Evolutionary conservation across 495 filamentous ascomycete genomes (phyloP), one percentile per base, ranked within the genome.

Genomic region (Annulohypoxylon maeteangense): DNA sequence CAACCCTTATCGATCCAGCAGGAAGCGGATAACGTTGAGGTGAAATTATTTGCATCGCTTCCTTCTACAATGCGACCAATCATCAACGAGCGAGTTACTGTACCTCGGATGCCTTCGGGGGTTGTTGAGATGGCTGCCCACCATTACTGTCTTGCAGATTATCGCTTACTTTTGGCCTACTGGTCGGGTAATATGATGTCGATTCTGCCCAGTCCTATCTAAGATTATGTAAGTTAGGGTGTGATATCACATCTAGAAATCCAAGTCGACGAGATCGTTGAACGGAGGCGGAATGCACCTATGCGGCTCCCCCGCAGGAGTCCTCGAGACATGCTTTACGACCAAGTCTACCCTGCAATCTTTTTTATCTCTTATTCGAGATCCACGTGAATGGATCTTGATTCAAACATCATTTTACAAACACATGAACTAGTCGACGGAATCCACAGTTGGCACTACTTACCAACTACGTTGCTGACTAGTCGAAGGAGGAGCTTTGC

Each of bases 1-100:
- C 31, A 34, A 20, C 51, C 45, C 23, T 67, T 53, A 48, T 56
- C 31, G 45, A 57, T 50, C 50, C 23, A 63, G 44, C 50, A 47
- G 62, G 68, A 58, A 62, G 48, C 42, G 51, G 57, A 58, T 67
- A 71, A 53, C 58, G 56, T 62, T 55, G 18, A 25, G 8, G 23
- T 48, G 54, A 29, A 51, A 32, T 44, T 7, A 16, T 61, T 55
- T 44, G 31, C 25, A 47, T 25, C 68, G 25, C 32, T 62, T 61
- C 62, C 31, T 66, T 25, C 56, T 62, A 53, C 56, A 16, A 36
- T 61, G 20, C 48, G 58, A 62, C 64, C 64, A 67, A 60, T 51
- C 16, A 23, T 44, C 55, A 16, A 3, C 11, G 18, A 20, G 27
- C 38, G 10, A 25, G 23, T 8, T 38, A 38, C 32, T 54, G 45